phyloP scores from a whole-genome alignment of 2,329 filamentous ascomycete species.

The Cladosporium sp. region DNA sequence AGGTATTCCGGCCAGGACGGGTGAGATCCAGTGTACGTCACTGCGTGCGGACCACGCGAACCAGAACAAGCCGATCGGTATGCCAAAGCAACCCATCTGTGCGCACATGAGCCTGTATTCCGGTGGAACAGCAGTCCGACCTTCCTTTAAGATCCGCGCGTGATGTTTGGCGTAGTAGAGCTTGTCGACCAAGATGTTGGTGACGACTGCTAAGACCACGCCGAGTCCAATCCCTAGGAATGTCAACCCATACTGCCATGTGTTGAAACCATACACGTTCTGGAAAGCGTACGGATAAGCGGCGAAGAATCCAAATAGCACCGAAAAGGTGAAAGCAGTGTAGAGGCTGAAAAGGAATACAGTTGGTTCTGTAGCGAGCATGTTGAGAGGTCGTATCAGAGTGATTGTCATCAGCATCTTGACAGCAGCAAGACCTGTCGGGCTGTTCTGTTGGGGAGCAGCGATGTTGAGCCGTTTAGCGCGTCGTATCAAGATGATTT shows the following conservation, averaged over 20 bases:
- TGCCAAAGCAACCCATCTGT: slow-evolving; percentile 30
- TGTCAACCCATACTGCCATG: slow-evolving; percentile 69
- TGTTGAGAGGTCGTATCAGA: slow-evolving; percentile 28
- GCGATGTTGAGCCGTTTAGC: slow-evolving; percentile 29
- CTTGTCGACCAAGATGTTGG: slow-evolving; percentile 31
- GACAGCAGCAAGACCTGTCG: slow-evolving; percentile 23
- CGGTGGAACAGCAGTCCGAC: slow-evolving; percentile 22
- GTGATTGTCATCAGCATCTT: slow-evolving; percentile 29
- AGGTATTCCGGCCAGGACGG: slow-evolving; percentile 29
- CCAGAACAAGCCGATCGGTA: slow-evolving; percentile 33
- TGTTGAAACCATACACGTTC: slow-evolving; percentile 65
- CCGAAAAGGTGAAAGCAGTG: slow-evolving; percentile 27
- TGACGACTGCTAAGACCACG: slow-evolving; percentile 52
- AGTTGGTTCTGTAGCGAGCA: slow-evolving; percentile 33
- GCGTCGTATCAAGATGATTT: slow-evolving; percentile 38
- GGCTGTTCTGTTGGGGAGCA: slow-evolving; percentile 17
- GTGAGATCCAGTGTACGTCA: slow-evolving; percentile 35
- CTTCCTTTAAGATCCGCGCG: slow-evolving; percentile 23
- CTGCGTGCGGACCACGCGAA: slow-evolving; percentile 35
- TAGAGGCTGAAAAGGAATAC: slow-evolving; percentile 28
- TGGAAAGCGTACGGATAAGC: slow-evolving; percentile 47
- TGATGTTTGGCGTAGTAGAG: slow-evolving; percentile 32
- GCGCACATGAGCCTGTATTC: slow-evolving; percentile 32
- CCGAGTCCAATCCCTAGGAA: slow-evolving; percentile 68
- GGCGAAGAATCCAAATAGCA: slow-evolving; percentile 29